Percentiles rank a stretch among this genome's conserved stretches.
Conservation (phyloP, 2,329 filamentous ascomycete genomes). For the Paecilomyces fulvus region DNA sequence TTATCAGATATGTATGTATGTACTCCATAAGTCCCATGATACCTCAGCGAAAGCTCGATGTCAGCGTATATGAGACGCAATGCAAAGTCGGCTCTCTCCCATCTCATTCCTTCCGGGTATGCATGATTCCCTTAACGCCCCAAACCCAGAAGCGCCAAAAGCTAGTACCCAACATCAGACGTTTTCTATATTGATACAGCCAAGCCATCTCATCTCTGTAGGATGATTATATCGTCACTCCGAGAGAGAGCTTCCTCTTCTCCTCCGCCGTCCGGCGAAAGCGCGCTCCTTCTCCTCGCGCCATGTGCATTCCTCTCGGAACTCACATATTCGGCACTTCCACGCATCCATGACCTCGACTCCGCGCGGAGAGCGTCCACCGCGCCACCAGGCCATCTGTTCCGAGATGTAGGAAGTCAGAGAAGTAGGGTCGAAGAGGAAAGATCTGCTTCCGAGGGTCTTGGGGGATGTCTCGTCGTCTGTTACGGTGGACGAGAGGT, state of each 20-base stretch:
- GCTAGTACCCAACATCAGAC: neutral
- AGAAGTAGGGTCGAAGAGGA: slow-evolving; percentile 57
- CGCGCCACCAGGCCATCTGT: slow-evolving; percentile 83
- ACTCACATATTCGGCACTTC: slow-evolving; percentile 82
- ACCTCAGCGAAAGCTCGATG: neutral
- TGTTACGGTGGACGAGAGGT: slow-evolving; percentile 28
- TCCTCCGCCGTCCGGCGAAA: slow-evolving; percentile 25
- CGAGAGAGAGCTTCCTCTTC: slow-evolving; percentile 6
- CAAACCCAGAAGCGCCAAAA: neutral
- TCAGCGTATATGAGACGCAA: neutral
- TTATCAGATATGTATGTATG: neutral
- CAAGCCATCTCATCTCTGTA: neutral
- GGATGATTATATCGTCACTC: neutral
- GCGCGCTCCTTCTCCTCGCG: slow-evolving; percentile 60
- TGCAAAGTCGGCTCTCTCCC: neutral
- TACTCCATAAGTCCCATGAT: neutral
- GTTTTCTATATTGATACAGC: neutral
- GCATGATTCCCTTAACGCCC: neutral
- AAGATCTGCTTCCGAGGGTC: slow-evolving; percentile 48
- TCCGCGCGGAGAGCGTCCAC: slow-evolving; percentile 61
- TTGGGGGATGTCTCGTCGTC: slow-evolving; percentile 13
- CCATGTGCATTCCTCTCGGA: slow-evolving; percentile 72
- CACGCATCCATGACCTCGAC: slow-evolving; percentile 78
- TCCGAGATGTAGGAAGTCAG: slow-evolving; percentile 59
- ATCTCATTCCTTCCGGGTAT: neutral